phyloP scores from a whole-genome alignment of 164 flowering plant genomes.

The Litsea cubeba region DNA sequence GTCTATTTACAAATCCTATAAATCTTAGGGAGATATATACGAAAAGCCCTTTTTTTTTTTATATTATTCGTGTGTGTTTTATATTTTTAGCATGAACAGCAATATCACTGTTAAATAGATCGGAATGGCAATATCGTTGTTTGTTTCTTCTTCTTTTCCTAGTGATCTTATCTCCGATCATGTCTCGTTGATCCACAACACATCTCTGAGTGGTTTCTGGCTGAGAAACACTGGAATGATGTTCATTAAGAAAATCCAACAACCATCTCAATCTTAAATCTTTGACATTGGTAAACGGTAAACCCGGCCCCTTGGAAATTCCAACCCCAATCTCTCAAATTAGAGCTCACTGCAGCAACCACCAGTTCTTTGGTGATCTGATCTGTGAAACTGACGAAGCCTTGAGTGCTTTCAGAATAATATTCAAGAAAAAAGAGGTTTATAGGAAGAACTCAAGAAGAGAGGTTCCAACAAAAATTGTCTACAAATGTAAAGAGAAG shows the following conservation, averaged over 20 bases:
- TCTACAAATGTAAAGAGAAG: no score
- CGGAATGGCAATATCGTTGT: no score
- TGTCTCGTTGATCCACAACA: conserved; percentile 2
- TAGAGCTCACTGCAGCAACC: conserved; percentile 24
- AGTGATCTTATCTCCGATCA: neutral
- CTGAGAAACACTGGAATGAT: conserved; percentile 21
- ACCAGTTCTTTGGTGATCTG: conserved; percentile 31
- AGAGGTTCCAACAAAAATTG: no score
- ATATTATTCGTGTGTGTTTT: no score
- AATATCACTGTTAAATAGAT: no score
- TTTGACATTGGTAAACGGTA: conserved; percentile 9
- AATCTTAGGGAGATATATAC: no score
- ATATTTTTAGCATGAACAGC: no score
- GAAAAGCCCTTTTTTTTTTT: no score
- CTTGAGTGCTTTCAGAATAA: conserved; percentile 28
- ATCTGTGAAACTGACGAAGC: conserved; percentile 48
- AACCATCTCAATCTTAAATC: conserved; percentile 21
- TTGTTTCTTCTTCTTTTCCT: no score
- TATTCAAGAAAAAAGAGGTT: conserved; percentile 68
- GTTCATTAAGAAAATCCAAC: conserved; percentile 42
- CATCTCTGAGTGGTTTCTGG: conserved; percentile 19
- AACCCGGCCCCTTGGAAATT: conserved; percentile 47
- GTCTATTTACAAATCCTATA: no score
- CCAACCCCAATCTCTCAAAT: conserved; percentile 44
- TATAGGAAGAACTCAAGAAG: conserved; percentile 42